Conservation (phyloP, 495 filamentous ascomycete species). For the Tricharina praecox region DNA sequence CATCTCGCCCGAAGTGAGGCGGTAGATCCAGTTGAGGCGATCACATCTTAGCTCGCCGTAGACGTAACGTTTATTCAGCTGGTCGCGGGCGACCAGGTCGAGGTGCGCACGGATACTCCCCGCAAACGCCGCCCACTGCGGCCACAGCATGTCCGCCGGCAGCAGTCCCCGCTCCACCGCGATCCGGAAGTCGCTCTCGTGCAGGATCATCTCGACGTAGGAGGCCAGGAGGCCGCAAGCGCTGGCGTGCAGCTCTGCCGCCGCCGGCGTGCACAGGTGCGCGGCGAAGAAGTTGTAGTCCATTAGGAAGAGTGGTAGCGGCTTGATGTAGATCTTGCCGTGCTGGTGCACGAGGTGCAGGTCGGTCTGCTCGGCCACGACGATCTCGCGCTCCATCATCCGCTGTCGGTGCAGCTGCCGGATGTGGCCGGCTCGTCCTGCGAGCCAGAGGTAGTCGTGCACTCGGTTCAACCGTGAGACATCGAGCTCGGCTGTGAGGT, state of each 20-base stretch:
- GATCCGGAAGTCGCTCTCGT: conserved; percentile 30
- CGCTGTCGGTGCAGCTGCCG: conserved; percentile 30
- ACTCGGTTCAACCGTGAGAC: conserved; percentile 10
- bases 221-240: conserved; percentile 31
- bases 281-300: conserved; percentile 32
- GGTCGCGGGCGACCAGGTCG: background rate
- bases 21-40: conserved; percentile 26
- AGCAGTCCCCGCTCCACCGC: conserved; percentile 26
- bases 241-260: conserved; percentile 12
- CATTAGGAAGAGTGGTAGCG: conserved; percentile 36
- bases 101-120: background rate
- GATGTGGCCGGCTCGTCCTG: conserved; percentile 19
- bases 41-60: conserved; percentile 30
- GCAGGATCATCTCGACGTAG: conserved; percentile 28
- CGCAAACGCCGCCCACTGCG: conserved; percentile 10
- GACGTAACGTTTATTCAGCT: conserved; percentile 24
- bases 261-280: conserved; percentile 16
- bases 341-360: conserved; percentile 43
- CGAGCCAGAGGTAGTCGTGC: conserved; percentile 13
- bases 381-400: conserved; percentile 31
- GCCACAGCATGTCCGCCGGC: conserved; percentile 18
- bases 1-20: background rate
- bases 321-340: conserved; percentile 39
- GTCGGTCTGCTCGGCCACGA: conserved; percentile 33
- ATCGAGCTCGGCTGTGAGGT: background rate